These are phyloP conservation scores for Capsicum pubescens DNA, from an alignment of 257 asterid genomes.

Conservation along the genomic window DNA sequence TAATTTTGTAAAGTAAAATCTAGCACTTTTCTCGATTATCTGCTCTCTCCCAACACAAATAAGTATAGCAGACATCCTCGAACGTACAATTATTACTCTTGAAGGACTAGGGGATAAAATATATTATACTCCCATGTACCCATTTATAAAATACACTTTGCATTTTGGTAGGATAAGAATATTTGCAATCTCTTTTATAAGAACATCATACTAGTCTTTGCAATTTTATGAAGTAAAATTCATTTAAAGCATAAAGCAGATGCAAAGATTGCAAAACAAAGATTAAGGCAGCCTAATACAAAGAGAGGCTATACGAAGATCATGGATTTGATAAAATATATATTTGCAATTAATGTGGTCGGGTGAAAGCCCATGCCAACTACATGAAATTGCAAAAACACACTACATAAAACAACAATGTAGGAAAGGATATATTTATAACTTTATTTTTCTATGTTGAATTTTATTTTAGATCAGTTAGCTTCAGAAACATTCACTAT, in stretches of 20 bases:
- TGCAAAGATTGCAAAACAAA: slow-evolving; percentile 15
- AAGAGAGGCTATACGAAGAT: not conserved
- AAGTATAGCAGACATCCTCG: slow-evolving; percentile 8
- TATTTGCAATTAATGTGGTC: not conserved
- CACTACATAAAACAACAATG: too few species aligned
- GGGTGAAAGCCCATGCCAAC: too few species aligned
- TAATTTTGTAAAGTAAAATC: not conserved
- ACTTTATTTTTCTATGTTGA: too few species aligned
- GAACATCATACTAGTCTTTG: too few species aligned
- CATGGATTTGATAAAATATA: not conserved
- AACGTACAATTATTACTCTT: not conserved
- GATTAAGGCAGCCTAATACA: not conserved
- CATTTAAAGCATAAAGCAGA: not conserved
- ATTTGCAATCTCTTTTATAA: not conserved
- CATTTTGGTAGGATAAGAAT: not conserved
- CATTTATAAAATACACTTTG: not conserved
- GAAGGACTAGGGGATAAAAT: not conserved
- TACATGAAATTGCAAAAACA: too few species aligned
- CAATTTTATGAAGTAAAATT: slow-evolving; percentile 1
- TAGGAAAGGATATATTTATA: too few species aligned
- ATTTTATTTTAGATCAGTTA: too few species aligned
- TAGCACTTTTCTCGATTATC: not conserved
- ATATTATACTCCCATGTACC: not conserved
- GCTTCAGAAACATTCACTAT: too few species aligned
- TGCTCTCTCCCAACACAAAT: not conserved